Evolutionary conservation across 805 yeast genomes (phyloP).

Genomic region (Debaryomyces prosopidis): DNA sequence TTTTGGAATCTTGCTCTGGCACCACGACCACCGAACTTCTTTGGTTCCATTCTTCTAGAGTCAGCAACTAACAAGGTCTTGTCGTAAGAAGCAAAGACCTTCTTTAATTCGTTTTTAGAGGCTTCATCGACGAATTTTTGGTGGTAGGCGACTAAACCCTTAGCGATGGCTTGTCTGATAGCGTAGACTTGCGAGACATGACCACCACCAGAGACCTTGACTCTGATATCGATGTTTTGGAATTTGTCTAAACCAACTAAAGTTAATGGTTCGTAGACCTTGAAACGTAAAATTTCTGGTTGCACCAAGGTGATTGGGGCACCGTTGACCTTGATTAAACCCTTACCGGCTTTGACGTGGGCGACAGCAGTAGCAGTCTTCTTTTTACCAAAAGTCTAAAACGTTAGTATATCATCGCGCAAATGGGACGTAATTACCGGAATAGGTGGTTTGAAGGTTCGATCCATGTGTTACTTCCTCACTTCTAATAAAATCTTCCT

Average conservation of each 20-base stretch:
- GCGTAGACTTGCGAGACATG: conserved; percentile 99
- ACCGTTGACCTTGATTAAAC: conserved; percentile 99
- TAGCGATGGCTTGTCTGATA: conserved; percentile 99
- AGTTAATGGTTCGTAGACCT: conserved; percentile 99
- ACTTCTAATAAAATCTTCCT: no score
- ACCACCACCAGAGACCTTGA: conserved; percentile 99
- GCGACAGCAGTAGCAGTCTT: conserved; percentile 99
- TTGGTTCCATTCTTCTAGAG: conserved; percentile 99
- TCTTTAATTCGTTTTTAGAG: conserved; percentile 99
- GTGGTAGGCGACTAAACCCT: conserved; percentile 99
- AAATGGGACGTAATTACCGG: no score
- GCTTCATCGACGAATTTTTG: conserved; percentile 99
- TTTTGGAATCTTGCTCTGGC: conserved; percentile 99
- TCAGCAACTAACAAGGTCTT: conserved; percentile 99
- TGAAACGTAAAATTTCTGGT: conserved; percentile 99
- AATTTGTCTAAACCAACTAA: conserved; percentile 98
- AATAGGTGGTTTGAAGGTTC: no score
- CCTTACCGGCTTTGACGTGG: conserved; percentile 99
- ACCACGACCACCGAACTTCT: conserved; percentile 99
- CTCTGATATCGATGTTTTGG: conserved; percentile 98
- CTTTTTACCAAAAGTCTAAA: conserved; percentile 98
- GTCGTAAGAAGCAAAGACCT: conserved; percentile 96
- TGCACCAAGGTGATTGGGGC: conserved; percentile 98
- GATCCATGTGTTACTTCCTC: no score
- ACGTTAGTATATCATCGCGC: conserved; percentile 23